Base-by-base conservation (phyloP, 768 basidiomycete species). In the Tricholoma flavovirens region DNA sequence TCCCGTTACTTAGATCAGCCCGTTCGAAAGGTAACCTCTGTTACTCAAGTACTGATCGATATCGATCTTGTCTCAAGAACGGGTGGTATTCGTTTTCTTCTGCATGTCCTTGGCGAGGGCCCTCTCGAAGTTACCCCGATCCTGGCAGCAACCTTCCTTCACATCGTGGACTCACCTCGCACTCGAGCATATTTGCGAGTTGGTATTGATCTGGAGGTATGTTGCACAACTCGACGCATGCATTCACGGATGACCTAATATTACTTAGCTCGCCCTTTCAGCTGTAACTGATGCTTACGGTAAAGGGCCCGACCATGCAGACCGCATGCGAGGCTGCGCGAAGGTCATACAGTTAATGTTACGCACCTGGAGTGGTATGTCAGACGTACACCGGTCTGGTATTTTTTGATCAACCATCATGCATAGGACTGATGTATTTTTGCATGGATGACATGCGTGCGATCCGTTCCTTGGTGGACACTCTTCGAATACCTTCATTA, bases 211-310 rank as follows among this genome's bases (percentile, higher is more conserved):
- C 73, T 98, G 46, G 97, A 98, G 82, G 93, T 93, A 62, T 43
- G 75, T 63, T n/a, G 19, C 21, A 45, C 22, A 14, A 17, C 53
- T 49, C 48, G 38, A 5, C n/a, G 1, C 19, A 35, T 21, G 48
- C 17, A 24, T 17, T 12, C 15, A 30, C 17, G 30, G 6, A 35
- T 49, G 22, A 8, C 15, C 14, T 43, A 48, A 46, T 51, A 14
- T 57, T 49, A 21, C 56, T 1, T 53, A 94, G 93, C 84, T 94
- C 64, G 90, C 88, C 1, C 74, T 98, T 11, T 87, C 90, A 3
- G 90, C 89, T 1, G 83, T 99, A 55, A 98, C 95, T 2, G 95
- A 98, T 67, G 90, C 90, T 0, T 94, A 95, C 62, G 91, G 91
- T 1, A 93, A 90, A 62, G 86, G 87, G 0, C 67, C 82, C 9